A percentile compares a stretch with the other conserved stretches of the same genome.
These are phyloP conservation scores for Leccinum subrobustum DNA, from an alignment of 1,284 basidiomycete genomes.

Conservation along the genomic window DNA sequence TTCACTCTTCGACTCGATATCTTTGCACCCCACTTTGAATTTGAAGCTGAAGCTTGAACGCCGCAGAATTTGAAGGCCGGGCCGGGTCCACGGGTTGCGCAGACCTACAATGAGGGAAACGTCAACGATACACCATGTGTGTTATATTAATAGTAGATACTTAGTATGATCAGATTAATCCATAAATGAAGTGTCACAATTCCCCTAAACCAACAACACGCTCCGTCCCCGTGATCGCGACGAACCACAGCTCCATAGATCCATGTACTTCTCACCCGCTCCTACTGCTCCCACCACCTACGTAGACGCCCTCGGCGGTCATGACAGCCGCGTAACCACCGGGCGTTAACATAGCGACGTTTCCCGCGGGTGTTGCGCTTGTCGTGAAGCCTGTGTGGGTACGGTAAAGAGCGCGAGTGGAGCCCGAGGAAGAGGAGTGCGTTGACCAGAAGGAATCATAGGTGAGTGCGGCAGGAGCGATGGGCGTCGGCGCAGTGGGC, in stretches of 20 bases:
- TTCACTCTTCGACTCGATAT: neutral
- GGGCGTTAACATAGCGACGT: conserved; percentile 33
- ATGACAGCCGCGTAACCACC: conserved; percentile 33
- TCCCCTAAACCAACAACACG: neutral
- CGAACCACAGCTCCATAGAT: neutral
- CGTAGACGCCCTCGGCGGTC: conserved; percentile 34
- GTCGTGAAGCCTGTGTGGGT: conserved; percentile 32
- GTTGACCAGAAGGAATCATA: conserved; percentile 70
- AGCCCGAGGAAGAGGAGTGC: conserved; percentile 36
- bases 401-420: conserved; percentile 33
- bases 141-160: conserved; percentile 11
- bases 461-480: conserved; percentile 39
- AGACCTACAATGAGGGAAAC: neutral
- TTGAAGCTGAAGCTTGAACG: neutral
- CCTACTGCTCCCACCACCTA: conserved; percentile 24
- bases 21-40: neutral
- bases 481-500: conserved; percentile 12
- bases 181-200: conserved; percentile 11
- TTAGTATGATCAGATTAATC: conserved; percentile 28
- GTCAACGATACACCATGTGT: conserved; percentile 5
- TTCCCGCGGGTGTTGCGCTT: conserved; percentile 26
- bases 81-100: neutral
- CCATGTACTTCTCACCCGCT: neutral
- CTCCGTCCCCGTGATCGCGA: neutral
- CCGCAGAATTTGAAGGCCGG: neutral